phyloP scores from a whole-genome alignment of 2,329 filamentous ascomycete species.

The Xylaria sp. region DNA sequence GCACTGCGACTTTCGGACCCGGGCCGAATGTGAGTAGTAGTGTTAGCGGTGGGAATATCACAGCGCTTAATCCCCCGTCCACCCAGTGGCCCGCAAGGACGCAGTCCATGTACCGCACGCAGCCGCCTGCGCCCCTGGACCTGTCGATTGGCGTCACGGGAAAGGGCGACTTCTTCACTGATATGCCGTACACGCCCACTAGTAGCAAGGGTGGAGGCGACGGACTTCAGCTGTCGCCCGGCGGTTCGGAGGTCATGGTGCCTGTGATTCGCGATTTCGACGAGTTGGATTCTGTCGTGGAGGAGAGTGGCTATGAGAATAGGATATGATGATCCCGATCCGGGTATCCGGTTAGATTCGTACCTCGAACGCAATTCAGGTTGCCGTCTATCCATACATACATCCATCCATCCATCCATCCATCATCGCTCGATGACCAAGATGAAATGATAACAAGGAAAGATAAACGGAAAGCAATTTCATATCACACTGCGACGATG shows the following conservation, averaged over 20 bases:
- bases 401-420: background rate
- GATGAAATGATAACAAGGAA: background rate
- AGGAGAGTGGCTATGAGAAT: constrained; percentile 38
- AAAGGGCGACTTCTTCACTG: constrained; percentile 38
- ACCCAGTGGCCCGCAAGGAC: constrained; percentile 34
- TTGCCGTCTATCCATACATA: background rate
- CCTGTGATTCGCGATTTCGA: constrained; percentile 47
- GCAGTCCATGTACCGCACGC: constrained; percentile 38
- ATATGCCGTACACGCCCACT: constrained; percentile 24
- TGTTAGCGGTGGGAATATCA: background rate
- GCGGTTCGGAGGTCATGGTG: constrained; percentile 36
- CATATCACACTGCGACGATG: background rate
- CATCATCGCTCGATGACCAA: background rate
- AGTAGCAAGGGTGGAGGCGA: constrained; percentile 15
- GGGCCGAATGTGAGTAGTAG: constrained; percentile 13
- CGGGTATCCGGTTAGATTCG: background rate
- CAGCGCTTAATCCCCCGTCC: background rate
- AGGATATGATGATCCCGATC: constrained; percentile 15
- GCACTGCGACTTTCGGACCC: constrained; percentile 37
- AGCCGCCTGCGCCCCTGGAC: constrained; percentile 39
- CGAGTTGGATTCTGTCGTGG: constrained; percentile 44
- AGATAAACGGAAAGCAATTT: background rate
- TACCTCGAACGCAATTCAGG: background rate
- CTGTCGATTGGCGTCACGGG: constrained; percentile 35
- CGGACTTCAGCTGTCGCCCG: constrained; percentile 32